Base-by-base conservation (phyloP, 208 protist species). In the Spongospora subterranea region DNA sequence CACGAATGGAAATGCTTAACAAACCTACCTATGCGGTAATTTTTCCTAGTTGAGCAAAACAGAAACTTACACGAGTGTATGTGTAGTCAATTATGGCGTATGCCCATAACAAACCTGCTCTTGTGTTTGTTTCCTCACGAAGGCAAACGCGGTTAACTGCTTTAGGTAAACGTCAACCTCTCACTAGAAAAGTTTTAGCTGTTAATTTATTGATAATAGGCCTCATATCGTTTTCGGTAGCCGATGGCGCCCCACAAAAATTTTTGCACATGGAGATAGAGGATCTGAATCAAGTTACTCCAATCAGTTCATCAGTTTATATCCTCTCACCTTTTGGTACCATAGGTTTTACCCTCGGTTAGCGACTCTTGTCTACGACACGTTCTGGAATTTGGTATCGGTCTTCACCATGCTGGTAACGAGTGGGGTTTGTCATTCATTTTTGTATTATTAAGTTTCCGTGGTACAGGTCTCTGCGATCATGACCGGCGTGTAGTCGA, bases 1-100 rank as follows among this genome's bases (percentile, higher is more conserved):
- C 94, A n/a, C 91, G 96, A 17, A 66, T 96, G 76, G 71, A 95
- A 0, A 92, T 95, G n/a, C 96, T 97, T 94, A 92, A 50, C 39
- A 96, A 96, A 88, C 96, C 96, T 45, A 90, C 92, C 0, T 95
- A 95, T 45, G 90, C 89, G 13, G 50, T 60, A 24, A 60, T 6
- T 60, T 60, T 60, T 60, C 50, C 6, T 6, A n/a, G n/a, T n/a
- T n/a, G n/a, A n/a, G n/a, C n/a, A n/a, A n/a, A n/a, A n/a, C n/a
- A n/a, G n/a, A n/a, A n/a, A n/a, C n/a, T n/a, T n/a, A n/a, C n/a
- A n/a, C n/a, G n/a, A n/a, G n/a, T n/a, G n/a, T n/a, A n/a, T n/a
- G 6, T 60, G 24, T 60, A 60, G 39, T 92, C 93, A 24, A 92
- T 97, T 35, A 77, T 54, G 0, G 60, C 65, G 6, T 88, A 96